phyloP scores from a whole-genome alignment of 2,329 filamentous ascomycete genomes.

The Calonectria hongkongensis region DNA sequence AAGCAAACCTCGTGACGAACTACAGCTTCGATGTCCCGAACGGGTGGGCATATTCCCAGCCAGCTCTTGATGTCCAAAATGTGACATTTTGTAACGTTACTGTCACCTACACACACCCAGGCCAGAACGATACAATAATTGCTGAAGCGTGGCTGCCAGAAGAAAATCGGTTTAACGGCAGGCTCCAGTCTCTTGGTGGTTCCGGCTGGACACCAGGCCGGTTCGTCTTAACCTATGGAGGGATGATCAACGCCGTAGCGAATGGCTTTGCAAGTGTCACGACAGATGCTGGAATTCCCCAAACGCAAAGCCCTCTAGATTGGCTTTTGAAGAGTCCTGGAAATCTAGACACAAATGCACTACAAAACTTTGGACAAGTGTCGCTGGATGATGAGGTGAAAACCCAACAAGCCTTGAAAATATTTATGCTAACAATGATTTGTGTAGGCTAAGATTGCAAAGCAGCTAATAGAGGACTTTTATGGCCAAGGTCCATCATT shows the following conservation, averaged over 20 bases:
- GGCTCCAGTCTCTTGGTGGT: conserved; percentile 40
- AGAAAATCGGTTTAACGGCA: conserved; percentile 28
- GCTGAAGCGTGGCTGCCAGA: conserved; percentile 23
- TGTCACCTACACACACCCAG: conserved; percentile 26
- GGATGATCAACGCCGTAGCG: conserved; percentile 38
- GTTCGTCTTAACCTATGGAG: conserved; percentile 6
- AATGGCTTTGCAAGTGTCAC: conserved; percentile 41
- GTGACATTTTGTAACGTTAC: conserved; percentile 28
- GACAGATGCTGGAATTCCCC: conserved; percentile 39
- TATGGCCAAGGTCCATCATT: conserved; percentile 31
- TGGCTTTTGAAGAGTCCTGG: conserved; percentile 39
- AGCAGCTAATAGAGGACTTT: conserved; percentile 26
- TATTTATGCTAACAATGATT: no score
- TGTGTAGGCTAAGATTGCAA: conserved; percentile 34
- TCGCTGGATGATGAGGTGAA: conserved; percentile 39
- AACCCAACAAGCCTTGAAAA: not conserved
- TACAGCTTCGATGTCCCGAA: conserved; percentile 40
- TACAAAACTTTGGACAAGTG: conserved; percentile 41
- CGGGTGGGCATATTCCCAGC: conserved; percentile 41
- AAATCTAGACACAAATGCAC: conserved; percentile 38
- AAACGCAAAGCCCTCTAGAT: conserved; percentile 5
- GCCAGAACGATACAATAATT: conserved; percentile 5
- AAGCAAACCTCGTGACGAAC: conserved; percentile 36
- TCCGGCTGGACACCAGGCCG: conserved; percentile 40
- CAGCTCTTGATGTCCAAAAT: conserved; percentile 28